Conservation (phyloP, 352 stramenopile genomes). For the Phytophthora capsici region DNA sequence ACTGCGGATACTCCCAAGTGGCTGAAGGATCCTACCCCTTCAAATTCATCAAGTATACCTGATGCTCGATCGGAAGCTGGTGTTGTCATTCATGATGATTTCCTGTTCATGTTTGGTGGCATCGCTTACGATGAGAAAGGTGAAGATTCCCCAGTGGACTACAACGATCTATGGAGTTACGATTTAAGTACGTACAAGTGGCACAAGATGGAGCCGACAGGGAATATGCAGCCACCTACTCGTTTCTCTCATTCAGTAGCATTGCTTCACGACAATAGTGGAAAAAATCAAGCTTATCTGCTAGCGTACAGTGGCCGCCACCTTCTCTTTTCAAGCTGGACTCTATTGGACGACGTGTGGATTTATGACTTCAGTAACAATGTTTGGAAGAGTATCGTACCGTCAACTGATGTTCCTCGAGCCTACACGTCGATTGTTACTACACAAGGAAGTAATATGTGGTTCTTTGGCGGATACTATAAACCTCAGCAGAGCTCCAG, state of each 20-base stretch:
- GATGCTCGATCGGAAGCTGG: slow-evolving; percentile 57
- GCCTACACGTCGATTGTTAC: slow-evolving; percentile 76
- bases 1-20: slow-evolving; percentile 31
- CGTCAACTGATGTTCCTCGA: slow-evolving; percentile 34
- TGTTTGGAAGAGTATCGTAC: slow-evolving; percentile 43
- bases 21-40: slow-evolving; percentile 39
- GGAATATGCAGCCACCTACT: slow-evolving; percentile 34
- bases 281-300: slow-evolving; percentile 41
- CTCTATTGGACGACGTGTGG: slow-evolving; percentile 61
- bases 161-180: slow-evolving; percentile 73
- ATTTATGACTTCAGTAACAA: slow-evolving; percentile 58
- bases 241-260: slow-evolving; percentile 72
- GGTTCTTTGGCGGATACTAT: slow-evolving; percentile 83
- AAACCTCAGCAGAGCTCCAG: slow-evolving; percentile 54
- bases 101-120: slow-evolving; percentile 71
- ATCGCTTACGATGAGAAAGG: slow-evolving; percentile 66
- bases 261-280: slow-evolving; percentile 38
- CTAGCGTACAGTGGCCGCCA: slow-evolving; percentile 66
- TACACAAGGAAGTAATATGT: slow-evolving; percentile 50
- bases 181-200: slow-evolving; percentile 51
- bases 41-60: slow-evolving; percentile 24
- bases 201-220: slow-evolving; percentile 39
- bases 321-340: slow-evolving; percentile 56
- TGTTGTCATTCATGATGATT: slow-evolving; percentile 50
- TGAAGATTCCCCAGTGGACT: slow-evolving; percentile 46